These are phyloP conservation scores for Dipteronia dyeriana DNA, from an alignment of 345 rosid species.

Conservation along the genomic window DNA sequence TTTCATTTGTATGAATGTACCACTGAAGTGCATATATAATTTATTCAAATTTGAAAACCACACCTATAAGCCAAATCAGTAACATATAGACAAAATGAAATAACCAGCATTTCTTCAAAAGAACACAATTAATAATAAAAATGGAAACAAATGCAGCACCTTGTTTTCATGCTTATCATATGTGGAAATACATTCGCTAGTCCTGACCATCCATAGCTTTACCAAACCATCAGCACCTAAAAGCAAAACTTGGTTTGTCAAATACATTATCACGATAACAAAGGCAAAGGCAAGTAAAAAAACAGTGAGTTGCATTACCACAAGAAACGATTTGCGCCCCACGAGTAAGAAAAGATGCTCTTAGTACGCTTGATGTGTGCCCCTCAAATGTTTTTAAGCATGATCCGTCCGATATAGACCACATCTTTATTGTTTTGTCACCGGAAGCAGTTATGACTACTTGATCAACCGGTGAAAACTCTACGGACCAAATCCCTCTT, in stretches of 20 bases:
- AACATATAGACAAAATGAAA: background rate
- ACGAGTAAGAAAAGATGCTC: constrained; percentile 84
- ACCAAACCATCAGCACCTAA: constrained; percentile 96
- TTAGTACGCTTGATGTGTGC: constrained; percentile 84
- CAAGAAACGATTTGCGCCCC: constrained; percentile 92
- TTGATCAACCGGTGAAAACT: constrained; percentile 96
- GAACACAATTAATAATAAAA: background rate
- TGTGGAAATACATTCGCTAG: constrained; percentile 87
- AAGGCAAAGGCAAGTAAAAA: background rate
- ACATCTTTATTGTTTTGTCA: constrained; percentile 87
- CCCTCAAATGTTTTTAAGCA: constrained; percentile 98
- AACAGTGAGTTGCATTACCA: constrained; percentile 51
- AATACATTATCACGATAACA: constrained; percentile 11
- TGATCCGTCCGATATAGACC: constrained; percentile 91
- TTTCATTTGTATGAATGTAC: background rate
- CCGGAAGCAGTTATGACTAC: constrained; percentile 96
- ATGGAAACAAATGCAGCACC: constrained; percentile 40
- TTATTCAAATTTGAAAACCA: background rate
- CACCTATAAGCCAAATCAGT: background rate
- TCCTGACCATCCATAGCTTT: constrained; percentile 85
- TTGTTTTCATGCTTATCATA: constrained; percentile 94
- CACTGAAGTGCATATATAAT: constrained; percentile 3
- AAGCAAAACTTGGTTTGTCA: constrained; percentile 19
- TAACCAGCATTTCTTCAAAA: background rate
- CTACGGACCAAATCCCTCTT: constrained; percentile 94